Percentiles rank a stretch among this genome's conserved stretches.
Evolutionary conservation across 2,329 filamentous ascomycete species (phyloP).

Genomic region (Fusarium robinianum): DNA sequence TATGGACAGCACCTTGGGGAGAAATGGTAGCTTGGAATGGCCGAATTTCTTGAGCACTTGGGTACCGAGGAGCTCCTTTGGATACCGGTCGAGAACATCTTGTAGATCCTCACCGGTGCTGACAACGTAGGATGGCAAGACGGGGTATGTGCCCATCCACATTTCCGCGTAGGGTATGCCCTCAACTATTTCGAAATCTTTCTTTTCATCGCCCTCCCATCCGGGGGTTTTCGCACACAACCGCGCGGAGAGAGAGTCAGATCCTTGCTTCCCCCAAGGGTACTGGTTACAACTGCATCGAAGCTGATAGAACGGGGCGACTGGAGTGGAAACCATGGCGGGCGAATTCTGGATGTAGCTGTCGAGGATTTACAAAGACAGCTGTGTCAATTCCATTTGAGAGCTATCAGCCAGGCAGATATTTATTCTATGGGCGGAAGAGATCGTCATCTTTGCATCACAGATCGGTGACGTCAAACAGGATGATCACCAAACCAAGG

Average conservation of each 20-base stretch:
- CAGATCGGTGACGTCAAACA: too few species aligned
- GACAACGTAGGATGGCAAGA: slow-evolving; percentile 67
- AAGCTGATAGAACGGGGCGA: slow-evolving; percentile 50
- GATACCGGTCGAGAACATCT: slow-evolving; percentile 64
- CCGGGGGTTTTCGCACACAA: slow-evolving; percentile 69
- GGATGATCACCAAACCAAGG: too few species aligned
- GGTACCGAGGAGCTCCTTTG: slow-evolving; percentile 66
- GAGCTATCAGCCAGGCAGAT: too few species aligned
- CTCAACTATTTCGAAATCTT: slow-evolving; percentile 66
- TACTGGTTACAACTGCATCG: slow-evolving; percentile 61
- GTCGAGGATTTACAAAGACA: background rate
- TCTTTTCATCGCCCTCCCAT: slow-evolving; percentile 26
- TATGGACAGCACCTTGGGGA: slow-evolving; percentile 78
- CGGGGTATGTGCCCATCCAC: slow-evolving; percentile 80
- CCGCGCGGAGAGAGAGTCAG: slow-evolving; percentile 66
- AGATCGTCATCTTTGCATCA: too few species aligned
- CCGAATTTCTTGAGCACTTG: slow-evolving; percentile 64
- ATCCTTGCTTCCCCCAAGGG: slow-evolving; percentile 72
- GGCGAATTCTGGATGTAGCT: background rate
- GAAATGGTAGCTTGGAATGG: slow-evolving; percentile 65
- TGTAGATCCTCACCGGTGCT: slow-evolving; percentile 66
- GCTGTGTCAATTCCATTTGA: too few species aligned
- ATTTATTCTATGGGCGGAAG: too few species aligned
- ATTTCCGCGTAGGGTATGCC: slow-evolving; percentile 66
- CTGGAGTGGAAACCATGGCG: slow-evolving; percentile 23